These are phyloP conservation scores for Phascolomyces articulosus DNA, from an alignment of 371 early-diverging fungal genomes.

Conservation along the genomic window DNA sequence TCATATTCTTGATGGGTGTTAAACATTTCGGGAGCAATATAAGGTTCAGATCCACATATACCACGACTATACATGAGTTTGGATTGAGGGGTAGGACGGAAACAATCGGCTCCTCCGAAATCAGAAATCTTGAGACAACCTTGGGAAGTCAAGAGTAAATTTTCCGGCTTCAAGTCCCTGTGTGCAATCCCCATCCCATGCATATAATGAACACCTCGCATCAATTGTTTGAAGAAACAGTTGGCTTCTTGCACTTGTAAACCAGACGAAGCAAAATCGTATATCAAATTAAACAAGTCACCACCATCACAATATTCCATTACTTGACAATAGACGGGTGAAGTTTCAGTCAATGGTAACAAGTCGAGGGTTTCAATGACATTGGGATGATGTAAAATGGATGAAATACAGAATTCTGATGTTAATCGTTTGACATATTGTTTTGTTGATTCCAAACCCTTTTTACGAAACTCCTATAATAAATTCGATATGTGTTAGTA, in stretches of 20 bases:
- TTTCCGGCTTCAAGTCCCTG: slow-evolving; percentile 81
- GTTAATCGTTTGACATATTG: slow-evolving; percentile 70
- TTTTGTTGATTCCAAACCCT: slow-evolving; percentile 53
- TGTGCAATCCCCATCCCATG: slow-evolving; percentile 75
- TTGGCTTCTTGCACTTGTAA: slow-evolving; percentile 46
- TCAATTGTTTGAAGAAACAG: slow-evolving; percentile 65
- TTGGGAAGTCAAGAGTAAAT: slow-evolving; percentile 70
- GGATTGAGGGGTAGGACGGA: slow-evolving; percentile 35
- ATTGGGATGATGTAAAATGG: slow-evolving; percentile 65
- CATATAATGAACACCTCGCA: slow-evolving; percentile 67
- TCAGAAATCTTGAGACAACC: slow-evolving; percentile 90
- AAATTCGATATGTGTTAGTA: neutral
- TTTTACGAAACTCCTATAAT: slow-evolving; percentile 67
- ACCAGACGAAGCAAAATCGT: slow-evolving; percentile 57
- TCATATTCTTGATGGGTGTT: slow-evolving; percentile 26
- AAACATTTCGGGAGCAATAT: slow-evolving; percentile 61
- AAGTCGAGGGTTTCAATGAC: slow-evolving; percentile 75
- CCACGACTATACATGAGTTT: slow-evolving; percentile 36
- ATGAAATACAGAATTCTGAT: slow-evolving; percentile 74
- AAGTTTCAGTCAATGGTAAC: slow-evolving; percentile 56
- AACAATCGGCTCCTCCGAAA: slow-evolving; percentile 71
- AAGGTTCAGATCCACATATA: slow-evolving; percentile 62
- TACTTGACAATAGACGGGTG: slow-evolving; percentile 64
- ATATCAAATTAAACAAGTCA: slow-evolving; percentile 60
- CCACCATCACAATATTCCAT: slow-evolving; percentile 77